These are phyloP conservation scores for Tylopilus rubrobrunneus DNA, from an alignment of 768 basidiomycete genomes.

Conservation along the genomic window DNA sequence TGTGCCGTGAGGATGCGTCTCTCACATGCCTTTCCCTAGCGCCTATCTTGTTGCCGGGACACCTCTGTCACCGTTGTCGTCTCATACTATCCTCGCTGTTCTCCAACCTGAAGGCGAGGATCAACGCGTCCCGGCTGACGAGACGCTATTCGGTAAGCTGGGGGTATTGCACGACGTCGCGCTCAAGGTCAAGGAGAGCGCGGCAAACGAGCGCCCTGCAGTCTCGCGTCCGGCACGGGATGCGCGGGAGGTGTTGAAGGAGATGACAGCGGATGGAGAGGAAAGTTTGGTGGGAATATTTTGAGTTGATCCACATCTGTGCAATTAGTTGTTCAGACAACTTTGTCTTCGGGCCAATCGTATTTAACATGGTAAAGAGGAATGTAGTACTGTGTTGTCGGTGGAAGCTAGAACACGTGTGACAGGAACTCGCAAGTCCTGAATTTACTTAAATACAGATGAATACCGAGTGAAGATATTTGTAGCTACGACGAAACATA, in stretches of 20 bases:
- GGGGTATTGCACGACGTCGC: slow-evolving; percentile 59
- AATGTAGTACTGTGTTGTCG: no score
- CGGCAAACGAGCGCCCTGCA: slow-evolving; percentile 62
- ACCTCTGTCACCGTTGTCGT: slow-evolving; percentile 58
- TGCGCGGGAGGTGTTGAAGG: slow-evolving; percentile 65
- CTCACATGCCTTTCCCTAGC: slow-evolving; percentile 31
- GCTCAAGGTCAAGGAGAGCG: slow-evolving; percentile 69
- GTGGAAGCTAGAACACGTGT: no score
- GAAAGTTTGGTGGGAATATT: slow-evolving; percentile 28
- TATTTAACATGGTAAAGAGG: no score
- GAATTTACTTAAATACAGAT: no score
- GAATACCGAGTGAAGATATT: no score
- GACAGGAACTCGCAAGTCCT: no score
- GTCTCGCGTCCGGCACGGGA: slow-evolving; percentile 81
- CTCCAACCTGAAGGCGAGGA: slow-evolving; percentile 47
- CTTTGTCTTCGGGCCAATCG: no score
- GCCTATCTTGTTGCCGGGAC: slow-evolving; percentile 65
- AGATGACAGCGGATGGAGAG: slow-evolving; percentile 22
- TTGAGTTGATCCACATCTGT: slow-evolving; percentile 3
- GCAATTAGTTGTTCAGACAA: no score
- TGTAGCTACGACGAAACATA: no score
- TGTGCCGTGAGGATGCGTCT: neutral
- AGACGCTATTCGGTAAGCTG: slow-evolving; percentile 62
- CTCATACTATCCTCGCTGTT: slow-evolving; percentile 56
- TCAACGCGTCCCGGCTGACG: slow-evolving; percentile 6